Conservation (phyloP, 2,329 filamentous ascomycete genomes). For the Coniochaeta sp. region DNA sequence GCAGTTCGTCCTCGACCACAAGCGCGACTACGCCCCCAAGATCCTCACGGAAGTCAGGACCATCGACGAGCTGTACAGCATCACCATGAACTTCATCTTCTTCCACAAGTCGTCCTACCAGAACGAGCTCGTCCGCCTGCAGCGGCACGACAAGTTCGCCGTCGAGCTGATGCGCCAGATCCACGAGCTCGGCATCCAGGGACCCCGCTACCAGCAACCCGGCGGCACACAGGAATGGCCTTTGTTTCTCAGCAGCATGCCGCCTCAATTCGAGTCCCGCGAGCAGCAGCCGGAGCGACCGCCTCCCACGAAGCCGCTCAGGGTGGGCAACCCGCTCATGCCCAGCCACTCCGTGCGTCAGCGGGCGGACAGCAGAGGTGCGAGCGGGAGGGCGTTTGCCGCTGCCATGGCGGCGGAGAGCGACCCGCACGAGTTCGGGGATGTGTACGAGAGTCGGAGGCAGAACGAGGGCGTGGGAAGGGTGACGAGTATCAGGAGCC, state of each 20-base stretch:
- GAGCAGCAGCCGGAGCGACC: background rate
- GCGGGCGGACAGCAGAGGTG: background rate
- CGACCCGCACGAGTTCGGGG: background rate
- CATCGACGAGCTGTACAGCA: constrained; percentile 75
- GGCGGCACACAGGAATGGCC: constrained; percentile 62
- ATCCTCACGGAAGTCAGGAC: constrained; percentile 62
- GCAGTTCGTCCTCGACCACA: constrained; percentile 76
- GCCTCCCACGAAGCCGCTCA: background rate
- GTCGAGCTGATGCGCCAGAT: constrained; percentile 85
- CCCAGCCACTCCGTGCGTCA: background rate
- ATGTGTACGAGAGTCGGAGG: constrained; percentile 1
- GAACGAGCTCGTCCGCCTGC: constrained; percentile 84
- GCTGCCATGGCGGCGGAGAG: background rate
- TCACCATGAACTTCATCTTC: constrained; percentile 88
- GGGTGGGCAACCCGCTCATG: background rate
- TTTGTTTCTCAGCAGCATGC: constrained; percentile 33
- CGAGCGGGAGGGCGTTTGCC: background rate
- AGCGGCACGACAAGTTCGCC: constrained; percentile 89
- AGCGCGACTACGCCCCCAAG: constrained; percentile 59
- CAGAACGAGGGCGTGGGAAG: background rate
- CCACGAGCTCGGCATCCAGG: constrained; percentile 77
- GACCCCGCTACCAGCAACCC: constrained; percentile 66
- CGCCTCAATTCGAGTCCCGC: background rate
- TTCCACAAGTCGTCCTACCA: constrained; percentile 98
- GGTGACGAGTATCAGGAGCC: background rate